Evolutionary conservation across 2,329 filamentous ascomycete genomes (phyloP), one percentile per base, ranked within the genome.

Genomic region (Aureobasidium sp.): DNA sequence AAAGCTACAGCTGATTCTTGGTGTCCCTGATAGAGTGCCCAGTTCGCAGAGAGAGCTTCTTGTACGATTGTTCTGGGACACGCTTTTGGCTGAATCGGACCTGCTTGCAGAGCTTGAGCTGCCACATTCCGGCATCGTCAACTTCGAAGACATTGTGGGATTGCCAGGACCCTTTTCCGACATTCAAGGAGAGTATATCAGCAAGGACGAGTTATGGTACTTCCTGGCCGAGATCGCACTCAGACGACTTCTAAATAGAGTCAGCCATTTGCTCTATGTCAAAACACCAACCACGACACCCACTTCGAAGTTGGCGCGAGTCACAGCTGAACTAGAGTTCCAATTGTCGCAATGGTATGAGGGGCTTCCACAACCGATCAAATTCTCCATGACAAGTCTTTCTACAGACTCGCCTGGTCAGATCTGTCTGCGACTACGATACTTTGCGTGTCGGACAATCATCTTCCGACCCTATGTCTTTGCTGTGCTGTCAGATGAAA

Each of bases 291-390:
- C 38, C 57, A 60, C 38, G 37, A 55, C 60, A 90, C 90, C 85
- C 11, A 85, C 86, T 16, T 81, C 82, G 12, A 85, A 84, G 59
- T 74, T 91, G 30, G 86, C 88, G 56, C 87, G 86, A 1, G 80
- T 93, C 10, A 86, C 89, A 21, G 81, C 84, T 11, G 87, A 91
- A 66, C 77, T 93, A 32, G 88, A 91, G 66, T 90, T 84, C 64
- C 88, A 93, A 68, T 72, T 93, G 45, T 85, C 83, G 4, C 87
- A 91, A 65, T 93, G 87, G 88, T 90, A 91, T 64, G 86, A 90
- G 62, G 85, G 80, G 59, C 74, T 93, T 38, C 88, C 88, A 4
- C 67, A 80, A 35, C 79, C 86, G 3, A 77, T 93, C 55, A 86
- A 89, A 61, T 93, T 93, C 60, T 84, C 87, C 1, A 86, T 88